These are phyloP conservation scores for Termitomyces sp. DNA, from an alignment of 768 basidiomycete species.

Conservation along the genomic window DNA sequence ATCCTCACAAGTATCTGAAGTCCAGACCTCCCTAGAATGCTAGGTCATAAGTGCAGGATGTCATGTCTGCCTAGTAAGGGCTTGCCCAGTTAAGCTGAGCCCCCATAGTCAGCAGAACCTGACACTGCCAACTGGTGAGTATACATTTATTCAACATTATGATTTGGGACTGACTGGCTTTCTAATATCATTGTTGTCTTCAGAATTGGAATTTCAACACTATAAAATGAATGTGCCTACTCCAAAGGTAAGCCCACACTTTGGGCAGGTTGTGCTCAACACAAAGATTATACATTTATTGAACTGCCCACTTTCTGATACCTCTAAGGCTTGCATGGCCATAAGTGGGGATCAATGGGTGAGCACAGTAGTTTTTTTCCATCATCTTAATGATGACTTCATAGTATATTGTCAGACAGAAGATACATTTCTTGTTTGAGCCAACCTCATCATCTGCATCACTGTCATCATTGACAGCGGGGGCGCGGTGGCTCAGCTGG, in stretches of 20 bases:
- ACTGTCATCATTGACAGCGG: neutral
- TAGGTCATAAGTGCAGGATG: too few relatives aligned
- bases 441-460: neutral
- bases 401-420: constrained; percentile 14
- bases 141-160: too few relatives aligned
- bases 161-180: constrained; percentile 22
- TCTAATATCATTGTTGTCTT: constrained; percentile 29
- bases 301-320: constrained; percentile 7
- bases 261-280: neutral
- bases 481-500: too few relatives aligned
- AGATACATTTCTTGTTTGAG: constrained; percentile 10
- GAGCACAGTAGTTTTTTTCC: constrained; percentile 20
- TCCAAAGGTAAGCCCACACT: constrained; percentile 18
- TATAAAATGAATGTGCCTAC: constrained; percentile 19
- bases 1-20: too few relatives aligned
- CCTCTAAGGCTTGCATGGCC: constrained; percentile 5
- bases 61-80: too few relatives aligned
- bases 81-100: too few relatives aligned
- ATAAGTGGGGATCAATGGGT: constrained; percentile 19
- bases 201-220: constrained; percentile 19
- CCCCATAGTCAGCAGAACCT: too few relatives aligned
- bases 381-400: constrained; percentile 21
- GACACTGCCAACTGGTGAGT: neutral
- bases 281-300: constrained; percentile 7
- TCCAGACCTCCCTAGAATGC: too few relatives aligned